Evolutionary conservation across 306 rosid genomes (phyloP).

Genomic region (Comarum palustre): DNA sequence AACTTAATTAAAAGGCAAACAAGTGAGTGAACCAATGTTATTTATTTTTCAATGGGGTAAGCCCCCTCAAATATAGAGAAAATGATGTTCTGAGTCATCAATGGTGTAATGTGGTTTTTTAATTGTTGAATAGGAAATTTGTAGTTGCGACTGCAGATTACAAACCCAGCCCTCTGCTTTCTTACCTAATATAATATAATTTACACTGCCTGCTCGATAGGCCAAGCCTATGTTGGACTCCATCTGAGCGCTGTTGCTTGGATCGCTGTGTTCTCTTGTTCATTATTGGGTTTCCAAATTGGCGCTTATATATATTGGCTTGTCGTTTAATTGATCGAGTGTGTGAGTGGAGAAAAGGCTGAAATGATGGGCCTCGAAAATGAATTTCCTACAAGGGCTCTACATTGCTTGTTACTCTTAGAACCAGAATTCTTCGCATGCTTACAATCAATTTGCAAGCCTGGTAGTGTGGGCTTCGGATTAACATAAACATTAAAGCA

Average conservation of each 20-base stretch:
- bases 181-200: background rate
- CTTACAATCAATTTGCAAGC: background rate
- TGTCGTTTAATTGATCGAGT: background rate
- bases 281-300: conserved; percentile 1
- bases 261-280: background rate
- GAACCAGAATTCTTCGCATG: background rate
- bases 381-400: background rate
- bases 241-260: background rate
- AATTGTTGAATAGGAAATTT: background rate
- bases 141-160: background rate
- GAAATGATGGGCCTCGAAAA: background rate
- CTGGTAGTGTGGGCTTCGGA: background rate
- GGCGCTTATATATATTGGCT: background rate
- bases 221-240: background rate
- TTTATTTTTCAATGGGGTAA: background rate
- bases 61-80: background rate
- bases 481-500: background rate
- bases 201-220: background rate
- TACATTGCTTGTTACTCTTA: background rate
- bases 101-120: background rate
- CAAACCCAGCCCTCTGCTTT: background rate
- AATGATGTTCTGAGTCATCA: background rate
- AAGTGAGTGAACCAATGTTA: background rate
- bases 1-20: background rate
- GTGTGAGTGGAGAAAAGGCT: background rate